Evolutionary conservation across 176 grass and related monocot genomes (phyloP), one percentile per base, ranked within the genome.

Genomic region (Bothriochloa decipiens): DNA sequence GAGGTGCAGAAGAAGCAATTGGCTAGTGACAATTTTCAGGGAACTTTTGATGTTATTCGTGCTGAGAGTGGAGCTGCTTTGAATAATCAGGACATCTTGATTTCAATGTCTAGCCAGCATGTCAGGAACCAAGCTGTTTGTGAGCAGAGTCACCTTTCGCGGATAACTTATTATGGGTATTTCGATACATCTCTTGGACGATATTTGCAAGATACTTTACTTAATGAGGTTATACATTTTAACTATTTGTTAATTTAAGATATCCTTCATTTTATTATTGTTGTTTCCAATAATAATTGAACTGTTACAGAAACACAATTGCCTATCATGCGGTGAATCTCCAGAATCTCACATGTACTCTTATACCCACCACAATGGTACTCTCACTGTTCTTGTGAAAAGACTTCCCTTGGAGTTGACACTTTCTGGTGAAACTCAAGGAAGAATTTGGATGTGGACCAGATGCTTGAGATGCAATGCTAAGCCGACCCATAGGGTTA

Each of bases 391-490:
- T 82, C 85, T 90, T 75, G 89, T 98, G 58, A 91, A 84, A 76
- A 82, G 73, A 43, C 80, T 98, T 82, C 89, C 87, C 23, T 57
- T 87, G 35, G 72, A 72, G 25, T 45, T 15, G 40, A 36, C 67
- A 75, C 85, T 98, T 33, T 85, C 93, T 0, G 83, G 80, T 81
- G 84, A 88, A 69, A 69, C 37, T 81, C 88, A 90, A 83, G 89
- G 90, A 82, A 92, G 71, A 86, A 95, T 98, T 90, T 98, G 96
- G 96, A 93, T 95, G 96, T 98, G 96, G 96, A 98, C 91, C 40
- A 87, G 89, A 73, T 98, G 96, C 75, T 87, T 94, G 82, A 89
- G 85, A 88, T 98, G 96, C 80, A 85, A 88, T 77, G 86, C 42
- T 85, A 86, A 91, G 67, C 84, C 89, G 65, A 89, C 82, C 43